Evolutionary conservation across 1,284 basidiomycete genomes (phyloP), one percentile per base, ranked within the genome.

Genomic region (Trichosporon ovoides): DNA sequence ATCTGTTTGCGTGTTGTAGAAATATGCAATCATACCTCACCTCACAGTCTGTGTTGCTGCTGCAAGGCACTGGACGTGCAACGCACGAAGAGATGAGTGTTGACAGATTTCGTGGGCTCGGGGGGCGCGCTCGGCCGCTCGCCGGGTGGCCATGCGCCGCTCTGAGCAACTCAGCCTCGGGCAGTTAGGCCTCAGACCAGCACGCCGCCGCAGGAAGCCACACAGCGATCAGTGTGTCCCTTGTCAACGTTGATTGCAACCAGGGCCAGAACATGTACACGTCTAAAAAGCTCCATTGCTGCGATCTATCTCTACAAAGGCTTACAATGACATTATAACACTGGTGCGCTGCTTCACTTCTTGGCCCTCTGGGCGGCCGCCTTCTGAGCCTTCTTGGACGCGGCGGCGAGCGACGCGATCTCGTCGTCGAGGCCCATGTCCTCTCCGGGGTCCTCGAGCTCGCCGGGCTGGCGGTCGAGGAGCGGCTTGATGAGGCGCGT

Each of bases 401-500:
- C 40, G 31, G 68, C 68, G 49, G 72, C 71, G 20, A 72, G 56
- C 52, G 66, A 69, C 19, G 57, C 54, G 48, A 77, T 59, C 62
- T 78, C 76, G 16, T 73, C 70, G 50, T 75, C 72, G 58, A 78
- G 64, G 7, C 67, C 71, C 71, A 83, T 80, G 63, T 79, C 81
- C 36, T 73, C 73, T 59, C 80, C 81, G 35, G 80, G 71, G 62
- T 80, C 81, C 50, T 69, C 69, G 49, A 70, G 57, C n/a, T 75
- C 74, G 33, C 72, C 64, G 53, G 79, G 76, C 57, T 74, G 65
- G 57, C 82, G 75, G 58, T 80, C 77, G 57, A 83, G 72, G 49
- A 83, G 73, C 7, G 81, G 81, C 69, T 78, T 78, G 72, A 83
- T 82, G 56, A 83, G 75, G 35, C 79, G 70, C 56, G 80, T 77